Conservation (phyloP, 371 early-diverging fungal species). For the Mortierella sp. region DNA sequence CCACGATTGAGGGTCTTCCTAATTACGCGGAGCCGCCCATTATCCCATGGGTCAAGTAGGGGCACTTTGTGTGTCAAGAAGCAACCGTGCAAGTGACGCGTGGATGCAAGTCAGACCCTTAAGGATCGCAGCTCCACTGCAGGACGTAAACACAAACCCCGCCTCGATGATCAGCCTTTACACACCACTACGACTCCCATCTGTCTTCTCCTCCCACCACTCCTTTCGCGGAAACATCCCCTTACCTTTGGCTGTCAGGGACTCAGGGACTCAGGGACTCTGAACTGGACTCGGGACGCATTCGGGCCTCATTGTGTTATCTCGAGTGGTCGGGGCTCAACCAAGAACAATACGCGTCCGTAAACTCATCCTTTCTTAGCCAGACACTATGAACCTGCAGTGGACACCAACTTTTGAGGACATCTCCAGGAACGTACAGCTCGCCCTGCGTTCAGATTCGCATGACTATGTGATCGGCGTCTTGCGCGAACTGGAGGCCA, state of each 20-base stretch:
- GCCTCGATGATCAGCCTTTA: no score
- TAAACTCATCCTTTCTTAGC: conserved; percentile 4
- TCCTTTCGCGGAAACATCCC: not conserved
- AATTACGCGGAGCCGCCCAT: no score
- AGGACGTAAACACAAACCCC: no score
- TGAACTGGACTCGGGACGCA: conserved; percentile 6
- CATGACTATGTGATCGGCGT: conserved; percentile 39
- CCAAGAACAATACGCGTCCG: conserved; percentile 16
- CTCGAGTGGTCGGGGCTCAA: conserved; percentile 5
- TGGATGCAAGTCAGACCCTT: no score
- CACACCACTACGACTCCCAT: no score
- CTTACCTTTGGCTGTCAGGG: not conserved
- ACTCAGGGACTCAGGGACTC: no score
- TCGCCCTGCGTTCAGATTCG: conserved; percentile 37
- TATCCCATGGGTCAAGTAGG: no score
- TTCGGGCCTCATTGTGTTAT: not conserved
- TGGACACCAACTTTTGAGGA: conserved; percentile 52
- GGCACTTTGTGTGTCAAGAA: no score
- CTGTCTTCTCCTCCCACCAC: not conserved
- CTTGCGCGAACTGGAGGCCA: conserved; percentile 31
- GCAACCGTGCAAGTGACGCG: no score
- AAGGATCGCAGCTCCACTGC: no score
- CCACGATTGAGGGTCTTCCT: no score
- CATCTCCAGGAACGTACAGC: conserved; percentile 24
- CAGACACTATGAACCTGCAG: conserved; percentile 31